Evolutionary conservation across 2,329 filamentous ascomycete species (phyloP), one percentile per base, ranked within the genome.

Genomic region (Hirsutella thompsonii): DNA sequence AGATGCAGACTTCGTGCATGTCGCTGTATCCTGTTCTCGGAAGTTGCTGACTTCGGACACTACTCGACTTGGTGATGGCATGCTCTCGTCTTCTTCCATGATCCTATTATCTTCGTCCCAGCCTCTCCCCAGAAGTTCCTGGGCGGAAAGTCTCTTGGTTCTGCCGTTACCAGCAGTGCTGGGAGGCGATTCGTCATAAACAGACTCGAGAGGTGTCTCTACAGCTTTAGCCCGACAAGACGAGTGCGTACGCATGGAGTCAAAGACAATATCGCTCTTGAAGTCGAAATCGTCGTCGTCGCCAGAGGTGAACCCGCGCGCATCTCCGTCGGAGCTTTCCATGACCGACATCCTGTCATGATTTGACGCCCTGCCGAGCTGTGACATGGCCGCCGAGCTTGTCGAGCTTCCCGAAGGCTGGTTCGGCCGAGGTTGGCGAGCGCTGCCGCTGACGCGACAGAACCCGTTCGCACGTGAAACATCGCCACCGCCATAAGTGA

Each of bases 201-300:
- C 83, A 20, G 78, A 84, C 53, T 88, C 83, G 38, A 88, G 65
- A 14, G 83, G 81, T 21, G 81, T 82, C 54, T 85, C 78, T 37
- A 78, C 71, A 28, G 76, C 74, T 44, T 79, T 75, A 41, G 74
- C 69, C 46, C 79, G 81, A 46, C 74, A 72, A 9, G 82, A 86
- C 32, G 74, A 79, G 44, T 74, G 69, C 14, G 83, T 88, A 40
- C 81, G 79, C 49, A 87, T 62, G 23, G 83, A 88, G 63, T 89
- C 84, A 58, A 79, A 88, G 42, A 83, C 69, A 16, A 78, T 84
- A 51, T 89, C 83, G 56, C 82, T 87, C 60, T 79, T 81, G 53
- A 81, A 77, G 55, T 87, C 83, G n/a, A 77, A 79, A 51, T 87
- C 83, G 51, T 86, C 81, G 42, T 87, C 83, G 43, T 87, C 83